A percentile compares a stretch with the other conserved stretches of the same genome.
Conservation (phyloP, 192 early-diverging fungal genomes). For the Backusella mclennaniae region DNA sequence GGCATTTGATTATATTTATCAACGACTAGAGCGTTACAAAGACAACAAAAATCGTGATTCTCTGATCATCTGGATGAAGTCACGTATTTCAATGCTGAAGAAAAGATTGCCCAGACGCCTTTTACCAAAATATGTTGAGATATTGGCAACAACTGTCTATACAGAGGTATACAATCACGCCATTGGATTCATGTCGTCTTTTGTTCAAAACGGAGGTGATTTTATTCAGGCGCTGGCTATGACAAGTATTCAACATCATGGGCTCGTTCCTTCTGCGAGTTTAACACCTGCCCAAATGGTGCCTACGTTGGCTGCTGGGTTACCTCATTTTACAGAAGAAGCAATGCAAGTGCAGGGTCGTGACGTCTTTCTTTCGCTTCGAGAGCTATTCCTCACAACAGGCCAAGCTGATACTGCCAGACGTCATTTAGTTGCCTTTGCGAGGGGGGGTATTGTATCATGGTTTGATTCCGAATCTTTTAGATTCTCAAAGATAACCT, state of each 20-base stretch:
- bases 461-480: constrained; percentile 94
- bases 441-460: constrained; percentile 77
- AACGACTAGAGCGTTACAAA: constrained; percentile 60
- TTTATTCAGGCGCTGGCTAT: constrained; percentile 75
- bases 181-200: constrained; percentile 56
- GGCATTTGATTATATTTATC: constrained; percentile 87
- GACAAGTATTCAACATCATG: constrained; percentile 83
- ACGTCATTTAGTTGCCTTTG: constrained; percentile 88
- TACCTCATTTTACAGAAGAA: constrained; percentile 90
- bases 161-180: constrained; percentile 66
- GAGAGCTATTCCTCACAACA: constrained; percentile 78
- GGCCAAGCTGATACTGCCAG: constrained; percentile 82
- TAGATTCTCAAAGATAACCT: constrained; percentile 81
- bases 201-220: constrained; percentile 51
- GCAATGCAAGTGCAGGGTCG: constrained; percentile 98
- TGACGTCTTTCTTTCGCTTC: constrained; percentile 92
- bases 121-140: constrained; percentile 90
- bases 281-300: constrained; percentile 60
- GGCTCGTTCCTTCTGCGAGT: constrained; percentile 76
- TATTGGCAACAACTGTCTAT: constrained; percentile 77
- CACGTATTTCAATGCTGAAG: constrained; percentile 70
- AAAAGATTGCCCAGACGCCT: constrained; percentile 74
- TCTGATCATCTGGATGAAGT: constrained; percentile 71
- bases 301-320: constrained; percentile 85
- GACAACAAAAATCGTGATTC: constrained; percentile 1